Evolutionary conservation across 495 filamentous ascomycete species (phyloP).

Genomic region (Penicillium psychrofluorescens): DNA sequence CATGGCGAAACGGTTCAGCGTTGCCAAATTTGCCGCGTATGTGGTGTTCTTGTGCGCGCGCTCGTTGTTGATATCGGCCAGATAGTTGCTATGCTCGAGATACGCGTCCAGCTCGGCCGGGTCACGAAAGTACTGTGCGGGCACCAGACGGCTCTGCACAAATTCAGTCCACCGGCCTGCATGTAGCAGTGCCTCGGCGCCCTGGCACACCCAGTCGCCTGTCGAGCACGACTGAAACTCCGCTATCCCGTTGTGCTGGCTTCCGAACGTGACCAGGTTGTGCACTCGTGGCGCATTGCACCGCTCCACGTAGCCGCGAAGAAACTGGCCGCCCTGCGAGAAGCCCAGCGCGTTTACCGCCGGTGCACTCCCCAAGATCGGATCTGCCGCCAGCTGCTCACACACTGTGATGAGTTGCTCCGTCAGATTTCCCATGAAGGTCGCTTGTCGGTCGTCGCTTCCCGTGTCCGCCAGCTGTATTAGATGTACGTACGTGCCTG

Average conservation of each 20-base stretch:
- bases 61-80: slow-evolving; percentile 99
- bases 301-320: slow-evolving; percentile 85
- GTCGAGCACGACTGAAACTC: slow-evolving; percentile 63
- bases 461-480: slow-evolving; percentile 66
- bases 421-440: slow-evolving; percentile 87
- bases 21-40: slow-evolving; percentile 65
- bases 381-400: slow-evolving; percentile 66
- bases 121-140: slow-evolving; percentile 92
- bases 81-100: slow-evolving; percentile 76
- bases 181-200: slow-evolving; percentile 64
- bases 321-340: slow-evolving; percentile 92
- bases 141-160: slow-evolving; percentile 73
- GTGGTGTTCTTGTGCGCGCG: slow-evolving; percentile 60
- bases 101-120: slow-evolving; percentile 64
- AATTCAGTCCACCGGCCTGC: slow-evolving; percentile 66
- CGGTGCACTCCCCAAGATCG: slow-evolving; percentile 70
- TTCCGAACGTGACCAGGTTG: slow-evolving; percentile 85
- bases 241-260: slow-evolving; percentile 87
- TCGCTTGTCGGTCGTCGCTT: slow-evolving; percentile 63
- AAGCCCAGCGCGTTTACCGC: slow-evolving; percentile 90
- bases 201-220: slow-evolving; percentile 72
- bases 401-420: slow-evolving; percentile 74
- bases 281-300: slow-evolving; percentile 78
- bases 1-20: slow-evolving; percentile 76
- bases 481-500: slow-evolving; percentile 76